Evolutionary conservation across 495 filamentous ascomycete genomes (phyloP).

Genomic region (Trichoderma reesei): DNA sequence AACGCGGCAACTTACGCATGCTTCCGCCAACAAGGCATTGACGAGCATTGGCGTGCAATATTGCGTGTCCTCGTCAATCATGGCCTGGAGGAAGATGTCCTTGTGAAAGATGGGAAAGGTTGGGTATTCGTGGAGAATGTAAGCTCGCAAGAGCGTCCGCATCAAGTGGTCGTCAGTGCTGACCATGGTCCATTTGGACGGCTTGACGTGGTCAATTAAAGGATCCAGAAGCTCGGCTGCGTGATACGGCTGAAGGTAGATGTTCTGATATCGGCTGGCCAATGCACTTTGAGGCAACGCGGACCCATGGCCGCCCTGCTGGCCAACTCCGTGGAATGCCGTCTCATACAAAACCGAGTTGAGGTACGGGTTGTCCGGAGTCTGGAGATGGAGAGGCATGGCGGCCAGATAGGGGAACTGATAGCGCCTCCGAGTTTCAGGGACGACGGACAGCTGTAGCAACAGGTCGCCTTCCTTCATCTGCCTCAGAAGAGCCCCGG

Average conservation of each 20-base stretch:
- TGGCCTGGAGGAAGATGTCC: conserved; percentile 19
- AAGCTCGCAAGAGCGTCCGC: conserved; percentile 15
- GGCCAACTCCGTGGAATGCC: background rate
- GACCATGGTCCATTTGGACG: conserved; percentile 17
- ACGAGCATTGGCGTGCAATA: conserved; percentile 19
- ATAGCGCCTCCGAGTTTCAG: background rate
- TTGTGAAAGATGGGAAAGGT: conserved; percentile 18
- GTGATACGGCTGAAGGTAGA: conserved; percentile 19
- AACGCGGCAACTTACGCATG: conserved; percentile 2
- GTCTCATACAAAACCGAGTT: conserved; percentile 1
- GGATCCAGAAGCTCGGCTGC: conserved; percentile 17
- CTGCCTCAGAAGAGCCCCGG: background rate
- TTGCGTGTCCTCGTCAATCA: conserved; percentile 12
- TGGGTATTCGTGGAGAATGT: conserved; percentile 18
- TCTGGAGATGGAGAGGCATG: background rate
- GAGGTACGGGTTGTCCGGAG: background rate
- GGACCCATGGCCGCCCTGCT: background rate
- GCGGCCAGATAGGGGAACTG: background rate
- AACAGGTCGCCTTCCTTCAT: background rate
- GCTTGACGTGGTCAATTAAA: conserved; percentile 15
- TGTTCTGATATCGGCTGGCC: conserved; percentile 1
- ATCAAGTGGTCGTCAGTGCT: conserved; percentile 18
- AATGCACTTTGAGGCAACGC: background rate
- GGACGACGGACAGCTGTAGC: background rate
- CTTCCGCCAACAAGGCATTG: conserved; percentile 8